A percentile compares a stretch with the other conserved stretches of the same genome.
phyloP scores from a whole-genome alignment of 257 asterid genomes.

The Primulina huaijiensis region DNA sequence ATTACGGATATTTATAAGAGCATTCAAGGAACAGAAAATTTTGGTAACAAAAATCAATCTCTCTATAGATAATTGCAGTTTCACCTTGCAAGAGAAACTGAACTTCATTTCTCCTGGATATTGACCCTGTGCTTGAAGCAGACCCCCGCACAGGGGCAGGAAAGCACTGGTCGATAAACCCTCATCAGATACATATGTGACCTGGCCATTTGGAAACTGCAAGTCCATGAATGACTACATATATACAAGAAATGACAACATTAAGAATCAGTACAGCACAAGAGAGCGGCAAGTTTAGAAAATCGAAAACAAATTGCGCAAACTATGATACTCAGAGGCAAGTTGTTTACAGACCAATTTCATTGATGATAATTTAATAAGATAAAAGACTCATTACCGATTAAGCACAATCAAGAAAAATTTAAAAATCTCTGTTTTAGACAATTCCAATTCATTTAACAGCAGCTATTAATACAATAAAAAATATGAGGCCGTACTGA shows the following conservation, averaged over 20 bases:
- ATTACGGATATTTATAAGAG: not conserved
- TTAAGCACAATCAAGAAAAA: not conserved
- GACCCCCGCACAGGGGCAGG: slow-evolving; percentile 80
- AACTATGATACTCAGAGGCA: not conserved
- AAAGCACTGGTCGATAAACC: slow-evolving; percentile 90
- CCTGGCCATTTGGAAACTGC: slow-evolving; percentile 96
- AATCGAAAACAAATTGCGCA: not conserved
- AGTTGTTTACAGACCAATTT: not conserved
- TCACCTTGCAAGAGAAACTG: slow-evolving; percentile 97
- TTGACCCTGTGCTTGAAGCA: slow-evolving; percentile 97
- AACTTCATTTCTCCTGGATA: slow-evolving; percentile 94
- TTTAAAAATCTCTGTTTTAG: not conserved
- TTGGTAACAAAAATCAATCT: not conserved
- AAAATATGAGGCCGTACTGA: not conserved
- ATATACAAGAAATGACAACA: slow-evolving; percentile 15
- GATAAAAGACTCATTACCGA: not conserved
- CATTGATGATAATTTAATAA: not conserved
- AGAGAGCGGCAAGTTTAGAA: not conserved
- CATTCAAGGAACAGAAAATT: not conserved
- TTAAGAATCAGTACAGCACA: slow-evolving; percentile 6
- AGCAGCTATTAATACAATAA: not conserved
- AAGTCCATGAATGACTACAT: slow-evolving; percentile 94
- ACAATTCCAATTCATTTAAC: not conserved
- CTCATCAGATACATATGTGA: slow-evolving; percentile 89
- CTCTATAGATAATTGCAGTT: slow-evolving; percentile 7